Conservation (phyloP, 1,139 yeast species). For the Geotrichum klebahnii region DNA sequence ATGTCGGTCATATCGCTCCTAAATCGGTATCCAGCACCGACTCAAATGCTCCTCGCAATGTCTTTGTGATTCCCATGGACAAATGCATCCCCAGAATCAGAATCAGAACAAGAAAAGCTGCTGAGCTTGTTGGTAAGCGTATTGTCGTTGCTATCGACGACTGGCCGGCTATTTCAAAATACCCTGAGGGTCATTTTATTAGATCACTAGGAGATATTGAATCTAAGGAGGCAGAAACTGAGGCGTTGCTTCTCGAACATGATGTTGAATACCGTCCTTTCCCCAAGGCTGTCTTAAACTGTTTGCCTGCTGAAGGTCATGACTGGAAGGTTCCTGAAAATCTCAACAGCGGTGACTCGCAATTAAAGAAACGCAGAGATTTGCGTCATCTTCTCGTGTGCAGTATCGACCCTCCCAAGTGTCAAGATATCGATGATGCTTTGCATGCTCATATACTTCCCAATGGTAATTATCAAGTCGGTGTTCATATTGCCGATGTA, state of each 20-base stretch:
- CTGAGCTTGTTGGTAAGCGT: constrained; percentile 76
- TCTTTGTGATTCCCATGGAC: constrained; percentile 87
- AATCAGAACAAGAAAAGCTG: constrained; percentile 81
- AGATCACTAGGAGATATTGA: constrained; percentile 86
- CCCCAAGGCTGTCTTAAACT: constrained; percentile 83
- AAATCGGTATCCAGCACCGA: constrained; percentile 60
- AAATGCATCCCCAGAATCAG: constrained; percentile 80
- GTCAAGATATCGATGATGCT: constrained; percentile 99
- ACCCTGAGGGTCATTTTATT: constrained; percentile 93
- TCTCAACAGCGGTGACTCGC: constrained; percentile 48
- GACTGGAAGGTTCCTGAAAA: constrained; percentile 83
- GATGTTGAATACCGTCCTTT: constrained; percentile 97
- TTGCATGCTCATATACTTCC: constrained; percentile 79
- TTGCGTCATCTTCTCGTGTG: constrained; percentile 85
- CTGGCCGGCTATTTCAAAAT: constrained; percentile 81
- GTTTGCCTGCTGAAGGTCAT: constrained; percentile 90
- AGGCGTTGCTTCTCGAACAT: constrained; percentile 86
- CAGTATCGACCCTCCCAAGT: constrained; percentile 95
- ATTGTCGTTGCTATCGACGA: constrained; percentile 88
- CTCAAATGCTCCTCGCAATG: constrained; percentile 57
- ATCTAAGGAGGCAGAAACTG: constrained; percentile 92
- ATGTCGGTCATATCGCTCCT: constrained; percentile 91
- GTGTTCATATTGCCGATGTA: constrained; percentile 98
- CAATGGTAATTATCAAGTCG: constrained; percentile 93
- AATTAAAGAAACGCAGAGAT: constrained; percentile 56